A percentile compares a stretch with the other conserved stretches of the same genome.
Conservation (phyloP, 306 rosid genomes). For the Inga oerstediana region DNA sequence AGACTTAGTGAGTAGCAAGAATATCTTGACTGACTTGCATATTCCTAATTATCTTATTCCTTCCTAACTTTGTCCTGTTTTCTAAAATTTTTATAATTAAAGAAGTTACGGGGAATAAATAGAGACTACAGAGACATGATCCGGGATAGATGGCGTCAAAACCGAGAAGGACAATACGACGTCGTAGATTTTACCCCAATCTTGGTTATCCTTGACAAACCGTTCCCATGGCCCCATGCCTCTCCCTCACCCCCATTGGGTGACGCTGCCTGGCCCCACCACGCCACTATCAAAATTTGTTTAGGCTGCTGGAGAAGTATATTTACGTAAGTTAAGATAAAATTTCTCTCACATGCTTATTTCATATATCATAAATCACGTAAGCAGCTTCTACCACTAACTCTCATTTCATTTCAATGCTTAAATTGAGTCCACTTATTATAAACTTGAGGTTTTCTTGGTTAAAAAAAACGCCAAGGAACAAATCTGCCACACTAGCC, state of each 20-base stretch:
- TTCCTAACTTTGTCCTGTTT: conserved; percentile 13
- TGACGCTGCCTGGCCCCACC: neutral
- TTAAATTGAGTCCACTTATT: too few species aligned
- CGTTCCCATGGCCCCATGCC: neutral
- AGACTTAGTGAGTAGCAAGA: conserved; percentile 3
- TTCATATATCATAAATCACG: too few species aligned
- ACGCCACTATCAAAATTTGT: too few species aligned
- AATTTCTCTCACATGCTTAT: too few species aligned
- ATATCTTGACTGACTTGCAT: neutral
- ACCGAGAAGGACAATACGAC: conserved; percentile 37
- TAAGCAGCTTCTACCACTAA: too few species aligned
- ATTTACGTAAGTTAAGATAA: too few species aligned
- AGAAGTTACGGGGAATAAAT: neutral
- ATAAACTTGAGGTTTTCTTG: too few species aligned
- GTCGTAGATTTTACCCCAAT: conserved; percentile 28
- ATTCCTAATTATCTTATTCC: neutral
- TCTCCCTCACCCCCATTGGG: neutral
- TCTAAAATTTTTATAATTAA: neutral
- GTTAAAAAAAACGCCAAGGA: too few species aligned
- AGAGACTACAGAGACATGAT: conserved; percentile 37
- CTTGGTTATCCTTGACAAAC: neutral
- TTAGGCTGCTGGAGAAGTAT: too few species aligned
- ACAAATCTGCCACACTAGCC: too few species aligned
- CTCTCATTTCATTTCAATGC: neutral
- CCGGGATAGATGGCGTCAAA: conserved; percentile 51